phyloP scores from a whole-genome alignment of 2,329 filamentous ascomycete genomes.

The Diplodia scrobiculata region DNA sequence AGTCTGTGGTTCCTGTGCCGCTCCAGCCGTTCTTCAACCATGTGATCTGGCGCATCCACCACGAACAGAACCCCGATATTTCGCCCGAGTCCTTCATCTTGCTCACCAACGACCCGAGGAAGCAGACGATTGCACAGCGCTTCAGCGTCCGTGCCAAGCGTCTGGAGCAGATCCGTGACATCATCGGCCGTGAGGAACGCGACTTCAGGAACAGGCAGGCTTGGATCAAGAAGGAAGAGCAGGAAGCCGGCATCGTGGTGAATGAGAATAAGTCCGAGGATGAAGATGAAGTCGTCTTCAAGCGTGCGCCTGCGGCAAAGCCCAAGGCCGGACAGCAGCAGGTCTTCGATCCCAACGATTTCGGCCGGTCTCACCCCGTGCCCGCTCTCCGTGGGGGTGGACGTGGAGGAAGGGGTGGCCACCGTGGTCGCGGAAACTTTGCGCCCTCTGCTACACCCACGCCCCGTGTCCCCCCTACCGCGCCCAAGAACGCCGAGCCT shows the following conservation, averaged over 20 bases:
- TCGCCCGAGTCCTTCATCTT: slow-evolving; percentile 56
- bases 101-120: slow-evolving; percentile 53
- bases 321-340: slow-evolving; percentile 39
- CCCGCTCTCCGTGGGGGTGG: slow-evolving; percentile 29
- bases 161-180: slow-evolving; percentile 54
- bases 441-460: slow-evolving; percentile 30
- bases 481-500: slow-evolving; percentile 32
- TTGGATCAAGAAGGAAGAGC: slow-evolving; percentile 44
- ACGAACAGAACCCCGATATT: slow-evolving; percentile 51
- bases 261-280: slow-evolving; percentile 35
- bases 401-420: slow-evolving; percentile 36
- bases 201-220: slow-evolving; percentile 49
- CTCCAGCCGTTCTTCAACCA: slow-evolving; percentile 56
- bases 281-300: slow-evolving; percentile 46
- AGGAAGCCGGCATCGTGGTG: slow-evolving; percentile 32
- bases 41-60: slow-evolving; percentile 55
- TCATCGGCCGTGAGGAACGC: slow-evolving; percentile 53
- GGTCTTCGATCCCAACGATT: slow-evolving; percentile 54
- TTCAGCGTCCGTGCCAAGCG: slow-evolving; percentile 56
- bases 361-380: slow-evolving; percentile 44
- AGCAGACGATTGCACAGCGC: slow-evolving; percentile 51
- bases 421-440: slow-evolving; percentile 34
- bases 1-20: slow-evolving; percentile 42
- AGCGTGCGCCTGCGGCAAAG: slow-evolving; percentile 30
- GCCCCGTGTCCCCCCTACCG: slow-evolving; percentile 35